Base-by-base conservation (phyloP, 371 early-diverging fungal species). In the Dinochytrium kinnereticum region DNA sequence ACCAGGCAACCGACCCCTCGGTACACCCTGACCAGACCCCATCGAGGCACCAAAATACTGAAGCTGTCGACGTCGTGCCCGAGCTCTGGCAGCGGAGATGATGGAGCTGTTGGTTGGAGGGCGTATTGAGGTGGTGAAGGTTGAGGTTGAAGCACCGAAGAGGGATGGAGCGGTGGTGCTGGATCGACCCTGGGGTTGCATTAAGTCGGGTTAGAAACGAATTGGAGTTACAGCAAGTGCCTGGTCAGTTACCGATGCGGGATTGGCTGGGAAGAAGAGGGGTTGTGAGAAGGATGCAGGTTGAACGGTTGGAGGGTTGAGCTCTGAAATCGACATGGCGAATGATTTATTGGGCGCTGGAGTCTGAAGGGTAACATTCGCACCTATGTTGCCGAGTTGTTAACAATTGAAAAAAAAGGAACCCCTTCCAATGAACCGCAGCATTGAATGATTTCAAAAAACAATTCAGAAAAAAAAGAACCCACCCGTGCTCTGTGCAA, bases 31-130 rank as follows among this genome's bases (percentile, higher is more conserved):
- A 26, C 24, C 26, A 26, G 10, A 53, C 13, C 61, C 61, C 36
- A 61, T 30, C 37, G 61, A 61, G 19, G 61, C 61, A 13, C 61
- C 61, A 61, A 61, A 61, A 36, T 61, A 61, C 36, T 61, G 61
- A 26, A 61, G 24, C 61, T 61, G 61, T 24, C 61, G 7, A 10
- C 61, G 30, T 37, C 61, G 30, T 3, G 61, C 61, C 13, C 61
- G 61, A 13, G 31, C 61, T 19, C 24, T 31, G 10, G 37, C 61
- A 31, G 61, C 61, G 36, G 61, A 3, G 7, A 26, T n/a, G 26
- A 26, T 13, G 5, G 55, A 26, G 55, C 5, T 5, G 24, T 13
- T 15, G 5, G 55, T n/a, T 13, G 55, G 5, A 13, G 13, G 13
- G 49, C 13, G 10, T 44, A 21, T 10, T 44, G 13, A 10, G 21